These are phyloP conservation scores for Fusarium ambrosium DNA, from an alignment of 2,329 filamentous ascomycete genomes.

Conservation along the genomic window DNA sequence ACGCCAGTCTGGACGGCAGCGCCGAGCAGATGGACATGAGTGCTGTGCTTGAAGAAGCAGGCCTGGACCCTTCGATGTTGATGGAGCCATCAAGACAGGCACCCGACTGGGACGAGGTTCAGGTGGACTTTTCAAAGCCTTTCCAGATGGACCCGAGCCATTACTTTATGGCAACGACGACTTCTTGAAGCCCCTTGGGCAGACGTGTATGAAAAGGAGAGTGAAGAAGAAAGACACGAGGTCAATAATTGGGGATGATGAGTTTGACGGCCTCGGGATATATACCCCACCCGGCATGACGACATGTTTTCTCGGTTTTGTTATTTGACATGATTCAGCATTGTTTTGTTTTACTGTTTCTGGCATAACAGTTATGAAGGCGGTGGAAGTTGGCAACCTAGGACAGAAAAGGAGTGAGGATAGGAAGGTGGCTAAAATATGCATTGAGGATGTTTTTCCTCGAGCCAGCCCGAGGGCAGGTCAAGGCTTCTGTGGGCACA, in stretches of 20 bases:
- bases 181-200: constrained; percentile 19
- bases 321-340: constrained; percentile 21
- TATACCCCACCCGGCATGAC: constrained; percentile 48
- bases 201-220: constrained; percentile 9
- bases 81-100: constrained; percentile 42
- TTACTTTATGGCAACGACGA: constrained; percentile 51
- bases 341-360: constrained; percentile 23
- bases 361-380: constrained; percentile 24
- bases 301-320: constrained; percentile 34
- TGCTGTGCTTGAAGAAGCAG: constrained; percentile 1
- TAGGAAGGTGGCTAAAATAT: constrained; percentile 10
- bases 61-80: constrained; percentile 48
- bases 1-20: constrained; percentile 43
- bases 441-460: constrained; percentile 22
- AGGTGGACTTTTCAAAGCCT: constrained; percentile 65
- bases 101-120: constrained; percentile 65
- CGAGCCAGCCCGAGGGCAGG: constrained; percentile 18
- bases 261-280: constrained; percentile 42
- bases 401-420: constrained; percentile 29
- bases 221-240: constrained; percentile 1
- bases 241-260: constrained; percentile 30
- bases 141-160: constrained; percentile 64
- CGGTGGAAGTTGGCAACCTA: constrained; percentile 2
- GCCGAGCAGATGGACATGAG: constrained; percentile 17
- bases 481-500: constrained; percentile 15